Percentiles rank a stretch among this genome's conserved stretches.
phyloP scores from a whole-genome alignment of 148 eudicot genomes.

The Diospyros lotus region DNA sequence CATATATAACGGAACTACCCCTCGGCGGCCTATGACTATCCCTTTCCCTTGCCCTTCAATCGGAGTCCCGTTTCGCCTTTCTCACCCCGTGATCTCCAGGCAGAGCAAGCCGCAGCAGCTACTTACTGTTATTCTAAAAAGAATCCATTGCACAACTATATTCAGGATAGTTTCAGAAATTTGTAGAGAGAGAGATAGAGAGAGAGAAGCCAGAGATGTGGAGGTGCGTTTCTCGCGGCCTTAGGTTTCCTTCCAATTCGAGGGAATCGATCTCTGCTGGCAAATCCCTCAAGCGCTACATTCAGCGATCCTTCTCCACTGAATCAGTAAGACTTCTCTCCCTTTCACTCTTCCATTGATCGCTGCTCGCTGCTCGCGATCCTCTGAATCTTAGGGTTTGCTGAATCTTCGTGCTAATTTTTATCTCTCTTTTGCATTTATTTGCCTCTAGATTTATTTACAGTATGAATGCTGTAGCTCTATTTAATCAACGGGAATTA shows the following conservation, averaged over 20 bases:
- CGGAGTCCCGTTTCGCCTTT: neutral
- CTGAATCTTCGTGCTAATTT: neutral
- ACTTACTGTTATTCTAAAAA: no score
- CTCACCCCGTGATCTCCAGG: neutral
- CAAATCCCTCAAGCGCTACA: slow-evolving; percentile 13
- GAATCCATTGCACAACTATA: no score
- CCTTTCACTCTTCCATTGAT: neutral
- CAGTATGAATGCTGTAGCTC: neutral
- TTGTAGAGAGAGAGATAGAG: neutral
- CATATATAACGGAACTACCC: no score
- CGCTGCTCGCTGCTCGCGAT: neutral
- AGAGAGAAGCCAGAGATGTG: slow-evolving; percentile 44
- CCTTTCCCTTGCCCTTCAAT: neutral
- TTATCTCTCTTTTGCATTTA: neutral
- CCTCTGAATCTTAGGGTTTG: neutral
- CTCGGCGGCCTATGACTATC: neutral
- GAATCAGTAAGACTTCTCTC: slow-evolving; percentile 39
- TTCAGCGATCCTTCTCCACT: slow-evolving; percentile 60
- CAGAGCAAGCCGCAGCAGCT: neutral
- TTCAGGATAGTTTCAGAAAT: neutral
- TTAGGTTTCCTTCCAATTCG: slow-evolving; percentile 28
- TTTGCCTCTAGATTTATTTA: neutral
- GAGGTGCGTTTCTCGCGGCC: slow-evolving; percentile 72
- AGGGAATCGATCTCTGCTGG: slow-evolving; percentile 34
- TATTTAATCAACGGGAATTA: neutral